Evolutionary conservation across 148 eudicot genomes (phyloP), one percentile per base, ranked within the genome.

Genomic region (Rhododendron williamsianum): DNA sequence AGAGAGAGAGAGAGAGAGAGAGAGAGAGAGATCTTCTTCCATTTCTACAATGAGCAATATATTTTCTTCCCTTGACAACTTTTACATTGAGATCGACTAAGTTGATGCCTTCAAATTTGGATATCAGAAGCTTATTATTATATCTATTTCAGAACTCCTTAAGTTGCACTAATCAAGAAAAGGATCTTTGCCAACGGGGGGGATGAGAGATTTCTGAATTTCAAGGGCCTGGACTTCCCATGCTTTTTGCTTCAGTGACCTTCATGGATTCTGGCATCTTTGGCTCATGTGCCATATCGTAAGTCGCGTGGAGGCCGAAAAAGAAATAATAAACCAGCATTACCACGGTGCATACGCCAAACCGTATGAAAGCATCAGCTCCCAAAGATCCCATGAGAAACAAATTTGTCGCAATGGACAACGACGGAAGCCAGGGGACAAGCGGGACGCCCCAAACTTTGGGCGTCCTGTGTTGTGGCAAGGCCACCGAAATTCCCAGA

Each of bases 401-500:
- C 84, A 94, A 54, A 76, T 94, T 93, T 25, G 85, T 89, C 21
- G 91, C 93, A 33, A 93, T 90, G 6, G 94, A 91, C 84, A 91
- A 46, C 8, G 95, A 94, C 3, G 94, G 94, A n/a, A 94, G 56
- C 97, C 97, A 94, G 8, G 95, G 97, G 16, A 93, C 91, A 4
- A 94, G 83, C 46, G 94, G 95, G 19, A 93, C 94, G 1, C 97
- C 97, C 97, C 97, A 94, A n/a, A 91, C 87, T 43, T 88, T 92
- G 2, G 97, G 92, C 35, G 86, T 84, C 41, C 92, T 86, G 30
- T 91, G 91, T 48, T 93, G 91, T 6, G 93, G 91, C 85, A 93
- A 56, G 18, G 83, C 38, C 33, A 92, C 58, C 16, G 89, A 63
- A 25, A 94, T 89, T n/a, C 90, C 95, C 41, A 88, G 19, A 0